A percentile compares a stretch with the other conserved stretches of the same genome.
phyloP scores from a whole-genome alignment of 2,329 filamentous ascomycete species.

The Stagonosporopsis chrysanthemi region DNA sequence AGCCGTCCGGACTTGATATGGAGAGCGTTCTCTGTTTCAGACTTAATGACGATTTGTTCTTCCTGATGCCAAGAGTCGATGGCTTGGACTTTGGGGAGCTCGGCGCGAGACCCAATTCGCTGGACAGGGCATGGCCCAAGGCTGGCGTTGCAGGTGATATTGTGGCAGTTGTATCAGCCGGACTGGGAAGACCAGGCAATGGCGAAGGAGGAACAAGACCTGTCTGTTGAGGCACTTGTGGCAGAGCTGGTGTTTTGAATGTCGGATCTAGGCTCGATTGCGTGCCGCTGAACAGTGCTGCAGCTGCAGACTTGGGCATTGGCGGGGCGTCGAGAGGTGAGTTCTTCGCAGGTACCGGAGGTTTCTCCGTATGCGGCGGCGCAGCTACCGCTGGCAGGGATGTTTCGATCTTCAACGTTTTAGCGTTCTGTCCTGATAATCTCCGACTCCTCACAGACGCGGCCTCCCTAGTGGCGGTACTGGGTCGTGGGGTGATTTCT shows the following conservation, averaged over 20 bases:
- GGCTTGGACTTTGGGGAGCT: constrained; percentile 47
- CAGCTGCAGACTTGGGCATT: constrained; percentile 47
- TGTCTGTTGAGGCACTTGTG: constrained; percentile 35
- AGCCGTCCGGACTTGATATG: constrained; percentile 64
- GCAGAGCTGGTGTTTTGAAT: constrained; percentile 44
- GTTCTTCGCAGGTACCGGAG: constrained; percentile 42
- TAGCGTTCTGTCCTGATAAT: constrained; percentile 79
- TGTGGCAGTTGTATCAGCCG: constrained; percentile 52
- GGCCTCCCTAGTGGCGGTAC: constrained; percentile 35
- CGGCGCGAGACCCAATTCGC: constrained; percentile 51
- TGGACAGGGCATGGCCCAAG: constrained; percentile 51
- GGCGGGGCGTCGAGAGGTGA: constrained; percentile 41
- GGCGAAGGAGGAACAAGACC: constrained; percentile 43
- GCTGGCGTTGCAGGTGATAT: constrained; percentile 50
- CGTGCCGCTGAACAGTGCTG: constrained; percentile 36
- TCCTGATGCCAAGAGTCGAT: constrained; percentile 49
- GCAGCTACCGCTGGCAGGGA: constrained; percentile 49
- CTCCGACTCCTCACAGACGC: constrained; percentile 74
- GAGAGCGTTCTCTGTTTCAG: constrained; percentile 79
- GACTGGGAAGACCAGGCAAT: constrained; percentile 48
- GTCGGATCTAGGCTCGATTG: constrained; percentile 38
- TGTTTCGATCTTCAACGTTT: constrained; percentile 91
- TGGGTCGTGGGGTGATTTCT: constrained; percentile 40
- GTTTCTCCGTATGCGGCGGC: constrained; percentile 47
- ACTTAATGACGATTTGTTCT: constrained; percentile 65